phyloP scores from a whole-genome alignment of 116 monocot species.

The Posidonia oceanica region DNA sequence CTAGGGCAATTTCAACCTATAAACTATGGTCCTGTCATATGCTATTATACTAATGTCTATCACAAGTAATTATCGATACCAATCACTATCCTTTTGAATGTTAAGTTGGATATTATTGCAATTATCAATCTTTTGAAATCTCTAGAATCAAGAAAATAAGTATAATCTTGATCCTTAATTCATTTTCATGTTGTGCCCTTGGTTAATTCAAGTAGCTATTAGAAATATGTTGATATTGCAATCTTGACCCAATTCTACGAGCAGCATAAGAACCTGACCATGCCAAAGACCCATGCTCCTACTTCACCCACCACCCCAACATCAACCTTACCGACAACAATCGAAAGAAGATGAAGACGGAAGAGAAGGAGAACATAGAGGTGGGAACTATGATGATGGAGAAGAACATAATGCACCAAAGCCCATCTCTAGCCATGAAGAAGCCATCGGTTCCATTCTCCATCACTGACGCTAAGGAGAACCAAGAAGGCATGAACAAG shows the following conservation, averaged over 20 bases:
- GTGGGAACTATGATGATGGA: constrained; percentile 2
- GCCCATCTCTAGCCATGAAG: background rate
- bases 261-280: constrained; percentile 53
- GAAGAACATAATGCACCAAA: constrained; percentile 23
- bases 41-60: too few relatives aligned
- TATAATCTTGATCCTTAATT: too few relatives aligned
- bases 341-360: constrained; percentile 7
- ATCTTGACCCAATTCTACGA: constrained; percentile 66
- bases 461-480: constrained; percentile 36
- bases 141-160: too few relatives aligned
- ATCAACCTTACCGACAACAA: constrained; percentile 26
- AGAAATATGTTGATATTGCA: too few relatives aligned
- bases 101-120: too few relatives aligned
- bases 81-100: too few relatives aligned
- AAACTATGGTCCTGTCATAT: too few relatives aligned
- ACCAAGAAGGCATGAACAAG: constrained; percentile 10
- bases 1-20: too few relatives aligned
- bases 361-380: background rate
- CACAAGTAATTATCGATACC: too few relatives aligned
- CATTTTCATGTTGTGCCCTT: too few relatives aligned
- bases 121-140: too few relatives aligned
- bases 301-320: constrained; percentile 32
- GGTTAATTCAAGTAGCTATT: too few relatives aligned
- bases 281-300: constrained; percentile 5
- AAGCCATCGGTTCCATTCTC: constrained; percentile 13